Evolutionary conservation across 306 rosid species (phyloP).

Genomic region (Rubus parviflorus): DNA sequence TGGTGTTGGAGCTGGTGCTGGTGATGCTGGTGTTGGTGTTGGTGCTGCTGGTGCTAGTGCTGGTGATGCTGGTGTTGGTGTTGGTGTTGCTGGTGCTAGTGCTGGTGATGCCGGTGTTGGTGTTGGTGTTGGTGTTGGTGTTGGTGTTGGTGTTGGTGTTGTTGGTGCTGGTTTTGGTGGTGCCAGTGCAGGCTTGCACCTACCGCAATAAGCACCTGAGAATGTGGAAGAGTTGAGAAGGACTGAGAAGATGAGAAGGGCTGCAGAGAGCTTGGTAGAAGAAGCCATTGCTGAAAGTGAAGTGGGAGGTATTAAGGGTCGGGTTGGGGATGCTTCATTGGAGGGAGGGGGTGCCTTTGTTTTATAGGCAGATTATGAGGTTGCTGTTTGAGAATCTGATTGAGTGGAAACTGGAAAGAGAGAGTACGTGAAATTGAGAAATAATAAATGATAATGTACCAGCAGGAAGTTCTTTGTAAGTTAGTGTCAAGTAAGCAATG

Average conservation of each 20-base stretch:
- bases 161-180: not conserved
- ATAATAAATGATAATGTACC: conserved; percentile 38
- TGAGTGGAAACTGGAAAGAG: conserved; percentile 45
- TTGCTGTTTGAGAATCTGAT: conserved; percentile 28
- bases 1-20: not conserved
- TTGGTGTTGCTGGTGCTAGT: conserved; percentile 4
- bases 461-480: conserved; percentile 45
- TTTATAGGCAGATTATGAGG: conserved; percentile 52
- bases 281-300: conserved; percentile 24
- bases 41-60: not conserved
- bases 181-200: conserved; percentile 27
- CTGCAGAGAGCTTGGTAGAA: conserved; percentile 43
- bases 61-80: not conserved
- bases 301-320: conserved; percentile 3
- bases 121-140: not conserved
- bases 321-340: conserved; percentile 7
- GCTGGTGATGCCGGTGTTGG: no score
- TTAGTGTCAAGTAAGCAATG: conserved; percentile 2
- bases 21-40: not conserved
- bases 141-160: not conserved
- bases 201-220: conserved; percentile 29
- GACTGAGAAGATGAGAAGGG: conserved; percentile 49
- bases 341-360: conserved; percentile 5
- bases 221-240: conserved; percentile 42
- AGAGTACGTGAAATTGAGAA: conserved; percentile 14